Evolutionary conservation across 2,329 filamentous ascomycete genomes (phyloP).

Genomic region (Lasiodiplodia citricola): DNA sequence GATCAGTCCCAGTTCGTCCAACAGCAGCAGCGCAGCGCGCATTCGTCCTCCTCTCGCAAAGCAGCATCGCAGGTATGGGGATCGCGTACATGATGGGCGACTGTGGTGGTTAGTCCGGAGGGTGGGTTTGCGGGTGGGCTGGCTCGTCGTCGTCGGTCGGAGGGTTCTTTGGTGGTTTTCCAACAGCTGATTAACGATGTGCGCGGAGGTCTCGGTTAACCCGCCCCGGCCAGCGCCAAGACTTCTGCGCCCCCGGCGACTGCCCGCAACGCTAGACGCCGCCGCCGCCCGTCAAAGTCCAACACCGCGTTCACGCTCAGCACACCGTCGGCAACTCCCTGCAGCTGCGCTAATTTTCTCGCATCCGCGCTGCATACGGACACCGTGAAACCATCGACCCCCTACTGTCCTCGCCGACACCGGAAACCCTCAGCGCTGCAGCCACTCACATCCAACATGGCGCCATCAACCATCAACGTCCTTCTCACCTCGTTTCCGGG

Average conservation of each 20-base stretch:
- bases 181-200: constrained; percentile 13
- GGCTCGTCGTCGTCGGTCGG: constrained; percentile 28
- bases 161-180: constrained; percentile 18
- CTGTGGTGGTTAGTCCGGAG: constrained; percentile 24
- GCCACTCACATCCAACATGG: constrained; percentile 53
- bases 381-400: background rate
- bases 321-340: background rate
- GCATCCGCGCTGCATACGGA: background rate
- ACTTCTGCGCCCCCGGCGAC: background rate
- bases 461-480: constrained; percentile 70
- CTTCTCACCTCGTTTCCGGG: constrained; percentile 85
- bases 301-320: background rate
- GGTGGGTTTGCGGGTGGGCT: constrained; percentile 16
- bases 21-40: background rate
- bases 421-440: background rate
- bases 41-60: background rate
- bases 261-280: background rate
- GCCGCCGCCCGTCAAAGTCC: background rate
- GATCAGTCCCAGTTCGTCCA: constrained; percentile 10
- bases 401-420: background rate
- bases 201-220: constrained; percentile 22
- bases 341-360: background rate
- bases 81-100: constrained; percentile 26
- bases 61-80: background rate
- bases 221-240: constrained; percentile 13